Conservation (phyloP, 2,329 filamentous ascomycete genomes). For the Lasiodiplodia sp. region DNA sequence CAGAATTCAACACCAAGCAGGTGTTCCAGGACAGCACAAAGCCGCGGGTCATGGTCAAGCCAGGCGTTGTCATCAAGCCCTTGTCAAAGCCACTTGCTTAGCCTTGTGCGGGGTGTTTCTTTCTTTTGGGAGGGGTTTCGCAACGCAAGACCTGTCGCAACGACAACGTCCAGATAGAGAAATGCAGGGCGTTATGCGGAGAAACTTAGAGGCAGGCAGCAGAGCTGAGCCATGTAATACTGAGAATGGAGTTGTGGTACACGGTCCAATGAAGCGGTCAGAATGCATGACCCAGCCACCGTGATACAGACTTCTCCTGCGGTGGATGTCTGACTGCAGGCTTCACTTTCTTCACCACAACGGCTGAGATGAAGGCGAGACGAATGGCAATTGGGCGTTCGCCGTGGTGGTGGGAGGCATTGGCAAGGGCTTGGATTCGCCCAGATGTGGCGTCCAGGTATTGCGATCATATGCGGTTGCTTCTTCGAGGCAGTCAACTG, state of each 20-base stretch:
- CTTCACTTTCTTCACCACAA: neutral
- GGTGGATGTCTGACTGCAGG: constrained; percentile 11
- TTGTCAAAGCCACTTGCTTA: constrained; percentile 78
- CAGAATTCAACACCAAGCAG: constrained; percentile 96
- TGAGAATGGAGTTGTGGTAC: constrained; percentile 19
- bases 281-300: neutral
- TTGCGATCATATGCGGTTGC: constrained; percentile 22
- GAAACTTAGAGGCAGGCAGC: constrained; percentile 10
- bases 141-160: constrained; percentile 26
- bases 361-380: neutral
- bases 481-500: constrained; percentile 14
- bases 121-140: constrained; percentile 12
- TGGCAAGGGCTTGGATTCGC: neutral
- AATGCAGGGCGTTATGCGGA: constrained; percentile 21
- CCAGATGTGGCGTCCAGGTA: neutral
- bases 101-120: constrained; percentile 21
- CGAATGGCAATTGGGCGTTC: neutral
- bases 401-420: neutral
- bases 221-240: constrained; percentile 6
- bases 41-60: constrained; percentile 88
- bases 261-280: neutral
- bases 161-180: constrained; percentile 26
- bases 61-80: constrained; percentile 83
- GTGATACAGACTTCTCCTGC: constrained; percentile 17
- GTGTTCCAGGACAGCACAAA: constrained; percentile 89